These are phyloP conservation scores for Phaseolus coccineus DNA, from an alignment of 331 rosid genomes.

Conservation along the genomic window DNA sequence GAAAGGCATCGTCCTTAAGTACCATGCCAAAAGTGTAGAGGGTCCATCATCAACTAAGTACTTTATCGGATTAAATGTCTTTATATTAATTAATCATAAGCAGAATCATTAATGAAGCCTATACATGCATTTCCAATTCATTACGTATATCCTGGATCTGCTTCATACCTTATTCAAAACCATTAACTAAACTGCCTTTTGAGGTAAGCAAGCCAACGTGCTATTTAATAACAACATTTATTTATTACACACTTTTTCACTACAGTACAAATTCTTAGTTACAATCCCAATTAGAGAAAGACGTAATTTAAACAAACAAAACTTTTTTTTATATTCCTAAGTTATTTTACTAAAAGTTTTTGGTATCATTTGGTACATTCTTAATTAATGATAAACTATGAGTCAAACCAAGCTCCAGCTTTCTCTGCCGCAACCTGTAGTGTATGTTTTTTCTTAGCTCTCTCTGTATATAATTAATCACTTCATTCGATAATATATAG, in stretches of 20 bases:
- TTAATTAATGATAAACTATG: slow-evolving; percentile 8
- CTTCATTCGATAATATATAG: not conserved
- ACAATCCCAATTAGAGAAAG: not conserved
- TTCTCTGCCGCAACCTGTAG: not conserved
- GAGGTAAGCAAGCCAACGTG: slow-evolving; percentile 47
- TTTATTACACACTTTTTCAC: not conserved
- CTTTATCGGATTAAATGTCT: not conserved
- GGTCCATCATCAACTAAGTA: slow-evolving; percentile 48
- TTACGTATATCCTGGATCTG: slow-evolving; percentile 37
- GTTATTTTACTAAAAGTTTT: not conserved
- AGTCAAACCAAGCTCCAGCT: slow-evolving; percentile 20
- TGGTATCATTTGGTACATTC: not conserved
- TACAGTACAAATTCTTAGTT: not conserved
- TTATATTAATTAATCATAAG: slow-evolving; percentile 54
- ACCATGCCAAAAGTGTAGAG: slow-evolving; percentile 43
- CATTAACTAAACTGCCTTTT: slow-evolving; percentile 50
- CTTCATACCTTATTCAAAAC: slow-evolving; percentile 35
- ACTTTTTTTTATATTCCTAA: not conserved
- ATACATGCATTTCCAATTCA: slow-evolving; percentile 30
- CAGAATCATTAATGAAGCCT: slow-evolving; percentile 46
- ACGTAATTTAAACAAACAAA: not conserved
- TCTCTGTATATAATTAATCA: not conserved
- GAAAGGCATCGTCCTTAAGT: slow-evolving; percentile 42
- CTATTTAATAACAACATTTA: slow-evolving; percentile 7
- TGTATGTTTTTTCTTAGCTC: not conserved